These are phyloP conservation scores for Pleurotus cornucopiae DNA, from an alignment of 768 basidiomycete genomes.

Conservation along the genomic window DNA sequence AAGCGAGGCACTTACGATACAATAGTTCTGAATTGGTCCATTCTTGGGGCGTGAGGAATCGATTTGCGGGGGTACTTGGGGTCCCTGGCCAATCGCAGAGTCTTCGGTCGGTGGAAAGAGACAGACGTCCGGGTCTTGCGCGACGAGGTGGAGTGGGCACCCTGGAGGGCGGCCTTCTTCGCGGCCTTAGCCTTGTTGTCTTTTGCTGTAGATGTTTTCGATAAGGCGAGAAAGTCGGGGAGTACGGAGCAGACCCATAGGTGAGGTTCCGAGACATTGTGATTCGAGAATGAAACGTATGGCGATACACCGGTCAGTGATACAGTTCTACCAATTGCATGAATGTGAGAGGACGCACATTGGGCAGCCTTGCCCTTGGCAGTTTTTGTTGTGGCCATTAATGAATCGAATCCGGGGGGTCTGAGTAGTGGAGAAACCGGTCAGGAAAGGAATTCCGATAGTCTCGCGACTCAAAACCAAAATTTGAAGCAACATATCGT, in stretches of 20 bases:
- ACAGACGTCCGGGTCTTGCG: conserved; percentile 85
- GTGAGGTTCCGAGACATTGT: too few species aligned
- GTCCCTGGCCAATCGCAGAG: conserved; percentile 74
- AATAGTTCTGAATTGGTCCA: conserved; percentile 97
- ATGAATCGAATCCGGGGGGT: too few species aligned
- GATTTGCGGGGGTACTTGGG: conserved; percentile 97
- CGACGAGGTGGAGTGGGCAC: conserved; percentile 66
- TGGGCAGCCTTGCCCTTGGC: conserved; percentile 9
- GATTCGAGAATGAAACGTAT: too few species aligned
- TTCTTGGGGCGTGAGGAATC: conserved; percentile 85
- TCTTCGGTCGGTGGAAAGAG: conserved; percentile 96
- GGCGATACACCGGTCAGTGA: too few species aligned
- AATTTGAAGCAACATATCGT: too few species aligned
- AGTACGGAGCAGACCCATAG: too few species aligned
- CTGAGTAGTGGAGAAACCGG: too few species aligned
- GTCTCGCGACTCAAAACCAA: too few species aligned
- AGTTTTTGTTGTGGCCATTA: not conserved
- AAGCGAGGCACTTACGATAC: conserved; percentile 59
- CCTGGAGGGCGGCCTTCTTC: conserved; percentile 95
- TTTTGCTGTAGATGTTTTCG: conserved; percentile 30
- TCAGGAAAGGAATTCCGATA: too few species aligned
- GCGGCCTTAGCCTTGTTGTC: conserved; percentile 84
- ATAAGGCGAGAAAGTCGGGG: too few species aligned
- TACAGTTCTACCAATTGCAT: too few species aligned
- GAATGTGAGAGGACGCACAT: not conserved